Base-by-base conservation (phyloP, 148 eudicot genomes). In the Rhododendron molle region DNA sequence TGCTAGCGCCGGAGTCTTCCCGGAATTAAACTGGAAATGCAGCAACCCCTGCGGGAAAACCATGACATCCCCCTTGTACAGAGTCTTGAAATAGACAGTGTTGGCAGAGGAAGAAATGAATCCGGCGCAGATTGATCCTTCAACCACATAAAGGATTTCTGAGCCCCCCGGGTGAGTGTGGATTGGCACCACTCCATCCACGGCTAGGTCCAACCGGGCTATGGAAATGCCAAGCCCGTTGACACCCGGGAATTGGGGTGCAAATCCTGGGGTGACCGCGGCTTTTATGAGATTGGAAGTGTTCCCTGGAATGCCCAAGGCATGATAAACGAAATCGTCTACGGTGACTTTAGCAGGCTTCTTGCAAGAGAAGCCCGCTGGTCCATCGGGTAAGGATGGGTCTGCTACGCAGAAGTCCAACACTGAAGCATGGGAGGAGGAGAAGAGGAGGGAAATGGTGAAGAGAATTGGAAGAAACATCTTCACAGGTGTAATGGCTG, bases 301-400 rank as follows among this genome's bases (percentile, higher is more conserved):
- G 93, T 93, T 93, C 0, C 95, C 98, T 0, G 92, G 83, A 0
- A 26, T 44, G 26, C 83, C 93, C 4, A 96, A 30, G 76, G 1
- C 40, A 85, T 0, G 90, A 83, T 89, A 54, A 91, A 87, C 91
- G 40, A 96, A 96, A 80, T 95, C 98, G 23, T 89, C 86, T 0
- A 50, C 93, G 0, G 93, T 91, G 47, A 93, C 92, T 32, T 82
- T 85, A 2, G 91, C 52, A 1, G 84, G 86, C 7, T 76, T 85
- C 87, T 96, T 95, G 96, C 98, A 96, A 4, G 99, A 85, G 92
- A 89, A 96, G 47, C 99, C 98, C 3, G 95, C 79, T 0, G 99
- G 98, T 21, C 90, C 87, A 71, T 71, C 76, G 2, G 76, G 76
- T 14, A 77, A 7, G 98, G 90, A 38, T 10, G 83, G 43, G 83